Percentiles rank a stretch among this genome's conserved stretches.
Evolutionary conservation across 192 early-diverging fungal species (phyloP).

Genomic region (Rhizoclosmatium globosum): DNA sequence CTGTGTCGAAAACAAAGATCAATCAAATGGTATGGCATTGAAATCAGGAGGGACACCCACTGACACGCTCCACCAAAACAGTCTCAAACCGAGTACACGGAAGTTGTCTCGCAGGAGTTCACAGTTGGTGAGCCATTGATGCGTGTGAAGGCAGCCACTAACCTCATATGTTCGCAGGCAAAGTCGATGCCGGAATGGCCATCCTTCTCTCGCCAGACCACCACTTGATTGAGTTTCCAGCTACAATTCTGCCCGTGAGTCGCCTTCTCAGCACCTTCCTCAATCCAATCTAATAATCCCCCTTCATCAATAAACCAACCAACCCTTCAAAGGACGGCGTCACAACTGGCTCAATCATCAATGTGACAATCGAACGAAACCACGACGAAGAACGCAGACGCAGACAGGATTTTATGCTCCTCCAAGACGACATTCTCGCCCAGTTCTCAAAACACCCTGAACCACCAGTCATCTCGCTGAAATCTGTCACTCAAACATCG

Average conservation of each 20-base stretch:
- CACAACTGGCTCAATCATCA: constrained; percentile 93
- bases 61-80: no score
- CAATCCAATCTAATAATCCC: neutral
- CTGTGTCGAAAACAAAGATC: no score
- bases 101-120: constrained; percentile 41
- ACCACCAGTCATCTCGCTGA: constrained; percentile 78
- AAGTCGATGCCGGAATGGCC: constrained; percentile 83
- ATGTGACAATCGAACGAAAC: constrained; percentile 93
- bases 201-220: constrained; percentile 96
- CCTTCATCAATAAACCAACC: neutral
- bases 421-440: constrained; percentile 87
- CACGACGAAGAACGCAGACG: constrained; percentile 82
- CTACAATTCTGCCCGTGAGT: constrained; percentile 88
- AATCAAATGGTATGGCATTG: no score
- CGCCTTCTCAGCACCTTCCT: neutral
- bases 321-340: constrained; percentile 69
- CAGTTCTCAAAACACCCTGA: constrained; percentile 82
- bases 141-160: neutral
- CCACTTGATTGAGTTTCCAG: constrained; percentile 98
- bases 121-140: constrained; percentile 25
- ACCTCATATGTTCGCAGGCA: constrained; percentile 32
- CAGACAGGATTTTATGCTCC: constrained; percentile 63
- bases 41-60: no score
- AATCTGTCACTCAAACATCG: constrained; percentile 78
- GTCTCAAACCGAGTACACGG: constrained; percentile 25